Evolutionary conservation across 345 rosid genomes (phyloP), one percentile per base, ranked within the genome.

Genomic region (Eucalyptus sp.): DNA sequence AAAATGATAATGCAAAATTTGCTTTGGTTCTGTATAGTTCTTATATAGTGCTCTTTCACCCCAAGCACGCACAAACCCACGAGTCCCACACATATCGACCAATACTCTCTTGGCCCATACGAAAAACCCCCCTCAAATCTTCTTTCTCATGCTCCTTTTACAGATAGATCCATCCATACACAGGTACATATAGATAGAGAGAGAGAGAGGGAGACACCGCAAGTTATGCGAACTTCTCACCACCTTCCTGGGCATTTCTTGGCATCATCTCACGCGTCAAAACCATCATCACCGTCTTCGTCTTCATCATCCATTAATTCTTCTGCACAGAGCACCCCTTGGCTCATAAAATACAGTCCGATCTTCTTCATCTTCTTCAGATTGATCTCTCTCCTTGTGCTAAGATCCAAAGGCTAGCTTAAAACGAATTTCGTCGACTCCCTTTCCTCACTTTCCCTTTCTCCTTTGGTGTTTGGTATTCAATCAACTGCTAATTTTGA

Each of bases 191-290:
- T 41, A 76, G 83, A 76, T 22, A 71, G 81, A 3, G 27, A 76
- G 22, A 76, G 22, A 71, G 79, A 16, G 80, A 68, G 83, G 13
- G 48, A 76, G 83, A 41, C 2, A 20, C 27, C 43, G 41, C 83
- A 76, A 76, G 83, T 20, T 76, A 94, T 91, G 94, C 94, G 89
- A 92, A 24, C 93, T 90, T 90, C 92, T 89, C 90, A 86, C 90
- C 93, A 88, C 91, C 92, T 91, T 92, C 93, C 93, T 68, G 44
- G 48, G 33, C 81, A 91, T 91, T 91, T 93, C 93, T 89, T 88
- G 48, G 88, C 86, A 89, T 62, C 85, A 29, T 87, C 83, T 87
- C 51, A 22, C 50, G 15, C 31, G 83, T 48, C 29, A 5, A 37
- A 37, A 41, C 41, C 76, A 64, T 64, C 71, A 7, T 64, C 68